Evolutionary conservation across 225 moss, liverwort and hornwort species (phyloP).

Genomic region (Polytrichum commune): DNA sequence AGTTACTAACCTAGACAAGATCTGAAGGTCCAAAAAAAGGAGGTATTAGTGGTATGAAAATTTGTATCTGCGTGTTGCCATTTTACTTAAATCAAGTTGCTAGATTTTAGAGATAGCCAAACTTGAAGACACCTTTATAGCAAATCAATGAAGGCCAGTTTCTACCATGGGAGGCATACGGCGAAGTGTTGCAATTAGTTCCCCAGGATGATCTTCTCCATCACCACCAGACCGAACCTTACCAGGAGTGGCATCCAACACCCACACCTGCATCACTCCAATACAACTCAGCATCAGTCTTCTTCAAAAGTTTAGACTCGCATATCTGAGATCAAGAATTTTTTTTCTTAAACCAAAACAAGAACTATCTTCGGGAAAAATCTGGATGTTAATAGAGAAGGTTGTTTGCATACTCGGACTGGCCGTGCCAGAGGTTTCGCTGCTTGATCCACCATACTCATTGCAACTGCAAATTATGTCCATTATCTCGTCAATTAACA

Average conservation of each 20-base stretch:
- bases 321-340: no score
- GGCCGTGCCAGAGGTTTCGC: conserved; percentile 94
- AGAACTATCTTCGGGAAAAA: neutral
- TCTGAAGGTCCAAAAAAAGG: no score
- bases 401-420: conserved; percentile 52
- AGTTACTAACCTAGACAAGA: no score
- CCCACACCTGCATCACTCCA: conserved; percentile 68
- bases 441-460: conserved; percentile 99
- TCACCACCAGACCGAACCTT: conserved; percentile 83
- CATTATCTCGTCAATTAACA: neutral
- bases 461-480: conserved; percentile 55
- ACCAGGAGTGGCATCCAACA: conserved; percentile 96
- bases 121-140: no score
- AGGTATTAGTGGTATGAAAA: no score
- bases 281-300: neutral
- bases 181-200: conserved; percentile 71
- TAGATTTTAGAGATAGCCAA: no score
- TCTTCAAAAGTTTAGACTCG: neutral
- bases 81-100: no score
- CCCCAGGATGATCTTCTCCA: conserved; percentile 89
- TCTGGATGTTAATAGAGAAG: neutral
- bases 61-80: no score
- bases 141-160: neutral
- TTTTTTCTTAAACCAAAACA: no score
- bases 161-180: conserved; percentile 69